Evolutionary conservation across 352 stramenopile genomes (phyloP).

Genomic region (Globisporangium recalcitrans): DNA sequence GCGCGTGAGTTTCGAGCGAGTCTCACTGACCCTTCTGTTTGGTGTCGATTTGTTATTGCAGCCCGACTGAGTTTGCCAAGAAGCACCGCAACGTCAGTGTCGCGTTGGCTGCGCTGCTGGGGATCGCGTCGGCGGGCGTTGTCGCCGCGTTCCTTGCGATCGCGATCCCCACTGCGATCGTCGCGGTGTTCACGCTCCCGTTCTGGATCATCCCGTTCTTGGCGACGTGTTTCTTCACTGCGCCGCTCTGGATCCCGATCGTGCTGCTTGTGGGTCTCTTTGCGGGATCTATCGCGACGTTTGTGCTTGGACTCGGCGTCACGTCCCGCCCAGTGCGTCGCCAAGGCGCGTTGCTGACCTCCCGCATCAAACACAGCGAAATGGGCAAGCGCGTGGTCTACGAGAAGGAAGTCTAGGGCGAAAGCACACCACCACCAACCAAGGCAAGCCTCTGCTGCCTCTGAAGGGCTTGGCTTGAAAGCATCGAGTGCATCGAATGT

Average conservation of each 20-base stretch:
- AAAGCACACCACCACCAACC: not conserved
- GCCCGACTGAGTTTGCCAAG: conserved; percentile 60
- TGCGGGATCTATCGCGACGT: conserved; percentile 56
- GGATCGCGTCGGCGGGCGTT: conserved; percentile 41
- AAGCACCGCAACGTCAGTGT: conserved; percentile 72
- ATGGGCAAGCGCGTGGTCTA: conserved; percentile 81
- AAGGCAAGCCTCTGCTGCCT: not conserved
- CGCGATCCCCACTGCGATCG: conserved; percentile 57
- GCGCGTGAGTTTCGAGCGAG: not conserved
- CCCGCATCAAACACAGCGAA: conserved; percentile 79
- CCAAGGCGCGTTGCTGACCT: conserved; percentile 63
- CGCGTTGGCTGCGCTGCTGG: conserved; percentile 46
- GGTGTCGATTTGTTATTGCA: conserved; percentile 17
- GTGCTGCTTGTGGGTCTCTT: conserved; percentile 60
- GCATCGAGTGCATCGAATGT: not conserved
- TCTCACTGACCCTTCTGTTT: conserved; percentile 2
- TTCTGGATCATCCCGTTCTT: conserved; percentile 84
- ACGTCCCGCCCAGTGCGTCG: conserved; percentile 73
- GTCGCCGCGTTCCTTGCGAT: conserved; percentile 60
- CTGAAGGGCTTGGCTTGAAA: not conserved
- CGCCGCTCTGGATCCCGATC: conserved; percentile 71
- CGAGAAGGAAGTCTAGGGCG: conserved; percentile 59
- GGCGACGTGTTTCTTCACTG: conserved; percentile 70
- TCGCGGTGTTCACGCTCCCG: conserved; percentile 76
- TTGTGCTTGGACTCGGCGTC: conserved; percentile 69